Evolutionary conservation across 306 rosid species (phyloP).

Genomic region (Cicer judaicum): DNA sequence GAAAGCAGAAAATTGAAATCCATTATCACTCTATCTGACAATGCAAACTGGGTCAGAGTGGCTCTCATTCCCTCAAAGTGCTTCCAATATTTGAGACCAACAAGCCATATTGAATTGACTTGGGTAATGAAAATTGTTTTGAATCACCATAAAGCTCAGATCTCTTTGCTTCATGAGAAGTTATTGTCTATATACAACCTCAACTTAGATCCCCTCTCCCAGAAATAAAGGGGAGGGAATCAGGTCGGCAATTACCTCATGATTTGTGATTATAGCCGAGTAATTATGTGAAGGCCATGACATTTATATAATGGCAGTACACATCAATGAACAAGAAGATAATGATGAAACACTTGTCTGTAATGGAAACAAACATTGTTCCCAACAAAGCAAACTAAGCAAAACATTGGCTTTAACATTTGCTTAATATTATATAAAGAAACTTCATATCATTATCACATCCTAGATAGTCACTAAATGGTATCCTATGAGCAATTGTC

Average conservation of each 20-base stretch:
- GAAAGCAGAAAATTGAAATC: not conserved
- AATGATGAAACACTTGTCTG: slow-evolving; percentile 32
- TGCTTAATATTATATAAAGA: slow-evolving; percentile 32
- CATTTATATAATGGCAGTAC: slow-evolving; percentile 43
- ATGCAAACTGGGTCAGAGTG: slow-evolving; percentile 39
- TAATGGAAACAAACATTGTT: slow-evolving; percentile 41
- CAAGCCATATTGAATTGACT: slow-evolving; percentile 46
- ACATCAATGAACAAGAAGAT: slow-evolving; percentile 37
- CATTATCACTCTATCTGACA: slow-evolving; percentile 5
- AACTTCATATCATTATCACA: slow-evolving; percentile 4
- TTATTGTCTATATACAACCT: slow-evolving; percentile 33
- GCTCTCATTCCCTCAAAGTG: slow-evolving; percentile 55
- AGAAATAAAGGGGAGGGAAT: slow-evolving; percentile 37
- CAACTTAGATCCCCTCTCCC: slow-evolving; percentile 36
- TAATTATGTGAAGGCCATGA: slow-evolving; percentile 3
- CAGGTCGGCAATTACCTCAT: slow-evolving; percentile 41
- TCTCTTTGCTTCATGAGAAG: slow-evolving; percentile 36
- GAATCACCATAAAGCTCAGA: slow-evolving; percentile 30
- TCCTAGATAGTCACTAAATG: slow-evolving; percentile 42
- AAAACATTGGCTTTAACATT: slow-evolving; percentile 31
- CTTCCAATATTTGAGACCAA: slow-evolving; percentile 54
- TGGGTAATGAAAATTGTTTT: slow-evolving; percentile 24
- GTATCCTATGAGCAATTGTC: slow-evolving; percentile 30
- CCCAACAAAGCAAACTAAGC: slow-evolving; percentile 51
- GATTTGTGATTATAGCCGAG: slow-evolving; percentile 41